A percentile compares a stretch with the other conserved stretches of the same genome.
Conservation (phyloP, 805 yeast species). For the Lachancea sp. region DNA sequence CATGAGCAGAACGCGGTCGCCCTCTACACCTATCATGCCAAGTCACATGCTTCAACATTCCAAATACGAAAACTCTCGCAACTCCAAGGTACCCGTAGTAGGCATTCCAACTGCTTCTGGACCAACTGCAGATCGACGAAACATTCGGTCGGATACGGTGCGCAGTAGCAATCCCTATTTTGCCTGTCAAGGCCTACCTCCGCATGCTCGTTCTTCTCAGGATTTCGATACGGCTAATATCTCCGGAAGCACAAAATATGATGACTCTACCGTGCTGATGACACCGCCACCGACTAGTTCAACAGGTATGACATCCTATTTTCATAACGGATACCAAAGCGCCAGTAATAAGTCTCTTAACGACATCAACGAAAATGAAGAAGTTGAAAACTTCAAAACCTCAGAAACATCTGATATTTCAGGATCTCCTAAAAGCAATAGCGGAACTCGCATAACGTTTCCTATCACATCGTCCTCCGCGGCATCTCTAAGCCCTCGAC, state of each 20-base stretch:
- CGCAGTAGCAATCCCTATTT: conserved; percentile 41
- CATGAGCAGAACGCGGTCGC: conserved; percentile 19
- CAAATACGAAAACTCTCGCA: not conserved
- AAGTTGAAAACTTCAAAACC: conserved; percentile 13
- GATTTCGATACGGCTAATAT: conserved; percentile 11
- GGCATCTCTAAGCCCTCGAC: conserved; percentile 7
- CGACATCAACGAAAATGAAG: conserved; percentile 34
- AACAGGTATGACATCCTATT: conserved; percentile 10
- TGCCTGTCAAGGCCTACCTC: conserved; percentile 54
- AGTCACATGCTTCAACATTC: conserved; percentile 9
- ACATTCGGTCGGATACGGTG: conserved; percentile 7
- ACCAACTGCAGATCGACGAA: conserved; percentile 1
- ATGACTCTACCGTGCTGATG: conserved; percentile 3
- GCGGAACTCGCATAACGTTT: not conserved
- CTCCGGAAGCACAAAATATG: not conserved
- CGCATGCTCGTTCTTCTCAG: conserved; percentile 35
- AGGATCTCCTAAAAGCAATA: not conserved
- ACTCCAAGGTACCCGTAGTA: not conserved
- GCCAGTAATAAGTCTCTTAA: conserved; percentile 26
- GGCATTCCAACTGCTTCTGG: not conserved
- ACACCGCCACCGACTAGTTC: conserved; percentile 13
- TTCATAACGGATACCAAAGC: conserved; percentile 14
- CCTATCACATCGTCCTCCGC: not conserved
- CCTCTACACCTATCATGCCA: conserved; percentile 22
- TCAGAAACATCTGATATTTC: not conserved